phyloP scores from a whole-genome alignment of 192 early-diverging fungal genomes.

The Coemansia sp. region DNA sequence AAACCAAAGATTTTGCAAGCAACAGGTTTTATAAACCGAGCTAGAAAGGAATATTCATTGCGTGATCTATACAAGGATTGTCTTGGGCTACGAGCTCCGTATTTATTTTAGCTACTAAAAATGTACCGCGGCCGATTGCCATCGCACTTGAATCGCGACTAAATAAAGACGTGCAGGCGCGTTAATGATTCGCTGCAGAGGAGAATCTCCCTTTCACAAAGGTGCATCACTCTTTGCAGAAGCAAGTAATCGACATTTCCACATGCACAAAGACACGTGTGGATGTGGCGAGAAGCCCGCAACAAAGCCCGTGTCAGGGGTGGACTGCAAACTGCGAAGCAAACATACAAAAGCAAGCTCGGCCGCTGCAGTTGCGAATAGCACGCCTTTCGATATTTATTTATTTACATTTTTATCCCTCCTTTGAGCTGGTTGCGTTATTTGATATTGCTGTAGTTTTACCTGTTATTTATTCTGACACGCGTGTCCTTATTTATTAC shows the following conservation, averaged over 20 bases:
- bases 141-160: neutral
- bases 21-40: neutral
- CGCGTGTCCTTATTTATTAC: neutral
- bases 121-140: neutral
- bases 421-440: neutral
- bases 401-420: neutral
- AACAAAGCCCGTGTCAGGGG: neutral
- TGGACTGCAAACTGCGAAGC: neutral
- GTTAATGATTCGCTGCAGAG: neutral
- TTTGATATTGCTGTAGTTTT: conserved; percentile 6
- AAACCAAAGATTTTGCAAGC: neutral
- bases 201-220: neutral
- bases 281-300: neutral
- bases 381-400: neutral
- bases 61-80: neutral
- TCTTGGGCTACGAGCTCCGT: neutral
- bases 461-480: neutral
- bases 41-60: neutral
- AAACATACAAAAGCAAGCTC: neutral
- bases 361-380: neutral
- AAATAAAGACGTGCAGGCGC: neutral
- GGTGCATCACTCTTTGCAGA: neutral
- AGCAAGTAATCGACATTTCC: neutral
- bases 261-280: neutral
- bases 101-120: neutral